Conservation (phyloP, 192 early-diverging fungal genomes). For the Spizellomyces punctatus region DNA sequence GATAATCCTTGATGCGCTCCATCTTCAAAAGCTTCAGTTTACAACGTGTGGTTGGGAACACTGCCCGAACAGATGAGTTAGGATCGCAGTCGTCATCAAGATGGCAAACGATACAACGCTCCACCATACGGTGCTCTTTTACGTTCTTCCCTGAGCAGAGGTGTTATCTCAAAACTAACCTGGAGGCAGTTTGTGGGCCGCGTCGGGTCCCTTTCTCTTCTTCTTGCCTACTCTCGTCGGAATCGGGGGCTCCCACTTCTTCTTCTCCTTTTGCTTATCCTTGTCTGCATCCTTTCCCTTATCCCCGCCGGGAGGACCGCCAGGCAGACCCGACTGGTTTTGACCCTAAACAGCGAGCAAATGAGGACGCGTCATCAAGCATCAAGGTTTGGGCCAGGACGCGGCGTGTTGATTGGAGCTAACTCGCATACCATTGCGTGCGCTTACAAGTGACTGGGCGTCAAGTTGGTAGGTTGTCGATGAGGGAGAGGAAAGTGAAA, state of each 20-base stretch:
- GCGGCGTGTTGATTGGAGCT: no score
- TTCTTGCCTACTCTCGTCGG: constrained; percentile 99
- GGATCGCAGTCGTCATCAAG: neutral
- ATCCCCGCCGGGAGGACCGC: constrained; percentile 60
- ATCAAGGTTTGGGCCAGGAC: no score
- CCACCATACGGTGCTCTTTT: no score
- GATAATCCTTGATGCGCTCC: constrained; percentile 97
- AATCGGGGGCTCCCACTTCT: constrained; percentile 97
- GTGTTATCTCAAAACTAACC: constrained; percentile 47
- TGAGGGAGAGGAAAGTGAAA: no score
- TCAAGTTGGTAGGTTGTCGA: no score
- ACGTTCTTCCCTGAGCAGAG: no score
- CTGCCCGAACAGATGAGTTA: constrained; percentile 45
- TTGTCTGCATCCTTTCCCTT: constrained; percentile 52
- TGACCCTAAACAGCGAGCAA: constrained; percentile 64
- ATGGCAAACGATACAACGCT: constrained; percentile 6
- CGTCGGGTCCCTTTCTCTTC: constrained; percentile 94
- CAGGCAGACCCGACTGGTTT: constrained; percentile 72
- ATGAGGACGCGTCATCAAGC: no score
- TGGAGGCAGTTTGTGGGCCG: constrained; percentile 86
- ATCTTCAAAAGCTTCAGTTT: constrained; percentile 96
- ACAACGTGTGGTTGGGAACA: constrained; percentile 97
- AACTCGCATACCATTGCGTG: no score
- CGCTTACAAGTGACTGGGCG: no score
- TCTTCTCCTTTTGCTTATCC: constrained; percentile 78